These are phyloP conservation scores for Cryptococcus hybrid DNA, from an alignment of 1,284 basidiomycete genomes.

Conservation along the genomic window DNA sequence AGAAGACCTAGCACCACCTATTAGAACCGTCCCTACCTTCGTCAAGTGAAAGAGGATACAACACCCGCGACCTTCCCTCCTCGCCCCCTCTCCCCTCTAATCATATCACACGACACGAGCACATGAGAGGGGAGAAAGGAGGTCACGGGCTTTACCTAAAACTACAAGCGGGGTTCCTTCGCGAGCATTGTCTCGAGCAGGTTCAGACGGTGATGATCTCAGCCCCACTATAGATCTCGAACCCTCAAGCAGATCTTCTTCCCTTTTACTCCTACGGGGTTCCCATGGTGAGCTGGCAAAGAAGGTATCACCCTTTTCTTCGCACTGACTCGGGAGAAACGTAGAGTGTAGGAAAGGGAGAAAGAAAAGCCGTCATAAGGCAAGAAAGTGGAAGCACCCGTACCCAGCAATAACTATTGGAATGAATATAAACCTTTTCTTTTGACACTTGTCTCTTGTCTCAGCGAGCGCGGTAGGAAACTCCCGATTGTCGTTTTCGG, in stretches of 20 bases:
- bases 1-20: background rate
- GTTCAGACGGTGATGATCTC: conserved; percentile 11
- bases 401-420: conserved; percentile 4
- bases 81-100: background rate
- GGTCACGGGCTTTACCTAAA: background rate
- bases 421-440: conserved; percentile 6
- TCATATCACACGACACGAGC: background rate
- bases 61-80: too few species aligned
- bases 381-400: conserved; percentile 1
- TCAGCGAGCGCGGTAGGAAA: background rate
- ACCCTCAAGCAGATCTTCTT: background rate
- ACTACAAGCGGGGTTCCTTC: conserved; percentile 9
- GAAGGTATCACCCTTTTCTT: too few species aligned
- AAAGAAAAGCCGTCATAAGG: background rate
- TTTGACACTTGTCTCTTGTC: background rate
- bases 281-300: too few species aligned
- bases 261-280: too few species aligned
- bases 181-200: conserved; percentile 12
- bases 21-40: background rate
- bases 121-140: background rate
- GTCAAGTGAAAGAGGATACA: too few species aligned
- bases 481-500: background rate
- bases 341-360: background rate
- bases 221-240: background rate
- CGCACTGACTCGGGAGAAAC: too few species aligned